Percentiles rank a stretch among this genome's conserved stretches.
Evolutionary conservation across 495 filamentous ascomycete genomes (phyloP).

Genomic region (Annulohypoxylon moriforme): DNA sequence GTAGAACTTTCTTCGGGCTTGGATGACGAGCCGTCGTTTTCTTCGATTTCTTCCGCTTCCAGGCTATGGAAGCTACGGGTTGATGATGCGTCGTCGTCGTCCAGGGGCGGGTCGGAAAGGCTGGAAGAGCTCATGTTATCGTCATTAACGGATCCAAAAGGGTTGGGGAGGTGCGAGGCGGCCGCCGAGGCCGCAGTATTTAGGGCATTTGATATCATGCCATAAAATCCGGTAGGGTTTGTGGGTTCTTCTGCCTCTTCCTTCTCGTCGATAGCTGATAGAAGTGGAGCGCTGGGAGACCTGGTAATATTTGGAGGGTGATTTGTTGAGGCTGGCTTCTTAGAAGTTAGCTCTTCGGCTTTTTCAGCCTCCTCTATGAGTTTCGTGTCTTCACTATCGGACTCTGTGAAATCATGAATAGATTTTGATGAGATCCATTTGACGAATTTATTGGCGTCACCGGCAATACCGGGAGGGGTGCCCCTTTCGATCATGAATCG

Average conservation of each 20-base stretch:
- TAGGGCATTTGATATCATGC: slow-evolving; percentile 61
- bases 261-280: slow-evolving; percentile 23
- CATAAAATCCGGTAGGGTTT: slow-evolving; percentile 62
- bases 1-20: slow-evolving; percentile 37
- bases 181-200: slow-evolving; percentile 57
- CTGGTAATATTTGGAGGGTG: slow-evolving; percentile 16
- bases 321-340: slow-evolving; percentile 23
- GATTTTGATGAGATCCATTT: slow-evolving; percentile 79
- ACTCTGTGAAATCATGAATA: slow-evolving; percentile 53
- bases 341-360: slow-evolving; percentile 22
- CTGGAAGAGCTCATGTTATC: slow-evolving; percentile 49
- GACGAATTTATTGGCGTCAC: slow-evolving; percentile 86
- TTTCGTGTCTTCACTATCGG: slow-evolving; percentile 32
- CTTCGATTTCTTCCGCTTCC: slow-evolving; percentile 44
- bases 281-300: background rate
- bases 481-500: slow-evolving; percentile 94
- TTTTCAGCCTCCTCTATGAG: slow-evolving; percentile 29
- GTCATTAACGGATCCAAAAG: slow-evolving; percentile 46
- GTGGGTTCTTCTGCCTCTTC: slow-evolving; percentile 54
- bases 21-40: slow-evolving; percentile 40
- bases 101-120: slow-evolving; percentile 17
- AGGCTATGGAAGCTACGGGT: slow-evolving; percentile 56
- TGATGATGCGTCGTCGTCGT: slow-evolving; percentile 47
- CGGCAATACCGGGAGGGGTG: slow-evolving; percentile 84
- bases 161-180: slow-evolving; percentile 48